phyloP scores from a whole-genome alignment of 1,284 basidiomycete genomes.

The Trichosporon asahii region DNA sequence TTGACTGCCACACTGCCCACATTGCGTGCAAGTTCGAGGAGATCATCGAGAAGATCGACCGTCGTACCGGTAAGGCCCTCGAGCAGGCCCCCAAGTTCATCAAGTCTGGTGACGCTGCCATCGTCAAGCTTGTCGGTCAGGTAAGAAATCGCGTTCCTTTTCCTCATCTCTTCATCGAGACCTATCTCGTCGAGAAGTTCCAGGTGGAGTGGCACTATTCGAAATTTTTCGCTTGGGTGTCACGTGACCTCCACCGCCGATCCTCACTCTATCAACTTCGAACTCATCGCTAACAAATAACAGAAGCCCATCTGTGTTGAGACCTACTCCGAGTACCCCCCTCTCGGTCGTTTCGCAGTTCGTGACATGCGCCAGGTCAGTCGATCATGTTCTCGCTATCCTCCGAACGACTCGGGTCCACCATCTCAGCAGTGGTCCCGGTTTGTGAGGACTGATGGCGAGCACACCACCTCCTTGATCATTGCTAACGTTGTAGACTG shows the following conservation, averaged over 20 bases:
- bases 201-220: neutral
- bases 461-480: too few species aligned
- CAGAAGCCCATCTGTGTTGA: constrained; percentile 70
- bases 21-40: constrained; percentile 99
- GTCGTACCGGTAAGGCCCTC: constrained; percentile 69
- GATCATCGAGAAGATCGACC: constrained; percentile 98
- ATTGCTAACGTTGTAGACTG: too few species aligned
- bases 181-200: neutral
- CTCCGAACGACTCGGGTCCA: too few species aligned
- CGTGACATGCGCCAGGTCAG: constrained; percentile 99
- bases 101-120: constrained; percentile 90
- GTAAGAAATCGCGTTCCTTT: neutral
- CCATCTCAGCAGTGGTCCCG: too few species aligned
- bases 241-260: neutral
- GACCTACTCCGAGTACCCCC: constrained; percentile 96
- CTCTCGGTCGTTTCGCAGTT: constrained; percentile 88
- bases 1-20: constrained; percentile 99
- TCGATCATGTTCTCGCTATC: too few species aligned
- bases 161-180: neutral
- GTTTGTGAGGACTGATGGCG: too few species aligned
- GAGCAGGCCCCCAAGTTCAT: constrained; percentile 88
- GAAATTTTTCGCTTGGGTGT: neutral
- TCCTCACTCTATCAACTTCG: neutral
- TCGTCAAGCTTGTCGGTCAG: constrained; percentile 79
- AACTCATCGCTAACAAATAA: constrained; percentile 52